These are phyloP conservation scores for Coleophoma eucalyptorum DNA, from an alignment of 2,329 filamentous ascomycete genomes.

Conservation along the genomic window DNA sequence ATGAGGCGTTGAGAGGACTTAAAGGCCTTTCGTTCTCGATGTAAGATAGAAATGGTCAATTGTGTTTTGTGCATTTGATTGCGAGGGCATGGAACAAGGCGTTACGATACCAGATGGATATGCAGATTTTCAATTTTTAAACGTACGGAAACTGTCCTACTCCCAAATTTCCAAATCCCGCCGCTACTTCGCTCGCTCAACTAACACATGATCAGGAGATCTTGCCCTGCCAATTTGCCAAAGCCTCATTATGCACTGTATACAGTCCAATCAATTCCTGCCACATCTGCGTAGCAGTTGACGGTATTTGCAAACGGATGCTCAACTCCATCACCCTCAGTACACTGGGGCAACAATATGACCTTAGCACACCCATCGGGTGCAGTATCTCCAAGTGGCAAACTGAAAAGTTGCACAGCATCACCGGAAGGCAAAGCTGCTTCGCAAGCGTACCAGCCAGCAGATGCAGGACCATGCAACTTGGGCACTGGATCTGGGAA, in stretches of 20 bases:
- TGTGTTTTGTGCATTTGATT: constrained; percentile 31
- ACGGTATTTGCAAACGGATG: constrained; percentile 35
- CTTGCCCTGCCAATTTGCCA: too few species aligned
- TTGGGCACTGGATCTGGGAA: constrained; percentile 32
- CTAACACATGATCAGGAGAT: too few species aligned
- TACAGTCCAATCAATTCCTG: constrained; percentile 32
- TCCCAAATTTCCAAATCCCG: too few species aligned
- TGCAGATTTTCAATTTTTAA: too few species aligned
- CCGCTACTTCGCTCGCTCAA: too few species aligned
- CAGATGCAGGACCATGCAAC: constrained; percentile 18
- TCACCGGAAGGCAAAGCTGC: constrained; percentile 38
- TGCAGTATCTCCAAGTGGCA: constrained; percentile 31
- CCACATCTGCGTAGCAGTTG: constrained; percentile 37
- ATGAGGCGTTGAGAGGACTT: too few species aligned
- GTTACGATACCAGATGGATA: too few species aligned
- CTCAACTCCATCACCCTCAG: constrained; percentile 30
- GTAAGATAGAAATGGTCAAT: too few species aligned
- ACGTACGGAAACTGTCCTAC: too few species aligned
- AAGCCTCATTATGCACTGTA: constrained; percentile 15
- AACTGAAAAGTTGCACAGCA: constrained; percentile 29
- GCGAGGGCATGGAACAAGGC: background rate
- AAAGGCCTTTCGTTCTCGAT: too few species aligned
- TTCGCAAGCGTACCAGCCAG: constrained; percentile 39
- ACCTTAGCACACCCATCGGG: constrained; percentile 39
- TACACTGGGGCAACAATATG: constrained; percentile 40